Evolutionary conservation across 345 rosid species (phyloP), one percentile per base, ranked within the genome.

Genomic region (Populus alba): DNA sequence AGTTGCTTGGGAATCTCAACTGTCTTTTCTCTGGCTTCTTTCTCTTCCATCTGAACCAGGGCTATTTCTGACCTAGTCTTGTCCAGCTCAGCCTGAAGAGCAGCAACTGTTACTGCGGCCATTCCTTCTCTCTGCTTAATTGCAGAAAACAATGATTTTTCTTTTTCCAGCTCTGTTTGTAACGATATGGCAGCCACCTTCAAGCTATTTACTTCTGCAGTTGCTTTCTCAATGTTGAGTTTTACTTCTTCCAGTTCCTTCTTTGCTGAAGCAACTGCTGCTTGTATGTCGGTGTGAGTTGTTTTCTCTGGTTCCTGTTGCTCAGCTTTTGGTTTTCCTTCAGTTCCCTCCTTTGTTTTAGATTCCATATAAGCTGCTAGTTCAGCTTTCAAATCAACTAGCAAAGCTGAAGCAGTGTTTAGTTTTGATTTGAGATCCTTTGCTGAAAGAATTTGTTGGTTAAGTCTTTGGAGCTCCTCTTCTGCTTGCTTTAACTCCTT

Each of bases 241-340:
- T 89, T 93, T 78, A 93, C 95, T 84, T 92, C 92, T 84, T 89
- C 91, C 11, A 95, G 92, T 80, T 93, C 99, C 82, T 87, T 91
- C 85, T 86, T 89, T 10, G 96, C 96, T 51, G 93, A 91, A 85
- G 85, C 86, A 83, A 91, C 85, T 23, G 89, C 90, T 55, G 84
- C 87, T 78, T 88, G 92, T 68, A 88, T 79, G 62, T 90, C 91
- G 57, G 80, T 80, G 67, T 85, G 92, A 73, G 67, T 78, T 78
- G 67, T 85, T 17, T 81, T 90, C 73, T 79, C 84, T 22, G 81
- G 77, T 77, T 78, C 83, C 75, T 79, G 81, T 49, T 75, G 78
- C 61, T 73, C 82, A 77, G 69, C 61, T 55, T 72, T 82, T 6
- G 79, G 27, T 18, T 49, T 73, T 76, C 55, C 87, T 70, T 71